Conservation (phyloP, 352 stramenopile genomes). For the Phytophthora nicotianae region DNA sequence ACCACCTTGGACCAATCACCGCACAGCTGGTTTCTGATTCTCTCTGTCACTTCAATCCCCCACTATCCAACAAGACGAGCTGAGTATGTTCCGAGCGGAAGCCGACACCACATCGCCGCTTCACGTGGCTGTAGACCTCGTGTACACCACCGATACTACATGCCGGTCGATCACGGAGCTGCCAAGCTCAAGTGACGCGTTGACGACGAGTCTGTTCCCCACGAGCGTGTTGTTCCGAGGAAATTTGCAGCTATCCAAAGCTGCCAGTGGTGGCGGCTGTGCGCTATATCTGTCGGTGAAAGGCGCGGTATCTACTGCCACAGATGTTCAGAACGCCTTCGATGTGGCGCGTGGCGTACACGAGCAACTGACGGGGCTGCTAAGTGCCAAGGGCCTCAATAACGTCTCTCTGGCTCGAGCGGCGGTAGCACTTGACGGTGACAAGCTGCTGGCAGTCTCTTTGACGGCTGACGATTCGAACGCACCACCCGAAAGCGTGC, state of each 20-base stretch:
- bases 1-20: slow-evolving; percentile 24
- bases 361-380: slow-evolving; percentile 26
- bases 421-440: slow-evolving; percentile 20
- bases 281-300: slow-evolving; percentile 42
- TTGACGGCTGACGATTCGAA: slow-evolving; percentile 12
- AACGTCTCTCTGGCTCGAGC: slow-evolving; percentile 28
- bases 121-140: slow-evolving; percentile 33
- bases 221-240: slow-evolving; percentile 32
- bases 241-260: slow-evolving; percentile 47
- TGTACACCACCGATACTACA: slow-evolving; percentile 36
- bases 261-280: slow-evolving; percentile 37
- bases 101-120: slow-evolving; percentile 6
- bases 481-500: slow-evolving; percentile 17
- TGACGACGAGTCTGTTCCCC: slow-evolving; percentile 31
- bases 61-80: not conserved
- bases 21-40: slow-evolving; percentile 23
- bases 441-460: slow-evolving; percentile 36
- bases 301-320: slow-evolving; percentile 16
- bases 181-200: slow-evolving; percentile 27
- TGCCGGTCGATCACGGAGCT: slow-evolving; percentile 30
- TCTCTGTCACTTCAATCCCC: slow-evolving; percentile 28
- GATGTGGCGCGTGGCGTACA: slow-evolving; percentile 32
- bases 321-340: slow-evolving; percentile 25
- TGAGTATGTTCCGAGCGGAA: slow-evolving; percentile 24
- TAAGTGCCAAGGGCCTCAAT: slow-evolving; percentile 25